phyloP scores from a whole-genome alignment of 2,329 filamentous ascomycete genomes.

The Grosmannia serpens region DNA sequence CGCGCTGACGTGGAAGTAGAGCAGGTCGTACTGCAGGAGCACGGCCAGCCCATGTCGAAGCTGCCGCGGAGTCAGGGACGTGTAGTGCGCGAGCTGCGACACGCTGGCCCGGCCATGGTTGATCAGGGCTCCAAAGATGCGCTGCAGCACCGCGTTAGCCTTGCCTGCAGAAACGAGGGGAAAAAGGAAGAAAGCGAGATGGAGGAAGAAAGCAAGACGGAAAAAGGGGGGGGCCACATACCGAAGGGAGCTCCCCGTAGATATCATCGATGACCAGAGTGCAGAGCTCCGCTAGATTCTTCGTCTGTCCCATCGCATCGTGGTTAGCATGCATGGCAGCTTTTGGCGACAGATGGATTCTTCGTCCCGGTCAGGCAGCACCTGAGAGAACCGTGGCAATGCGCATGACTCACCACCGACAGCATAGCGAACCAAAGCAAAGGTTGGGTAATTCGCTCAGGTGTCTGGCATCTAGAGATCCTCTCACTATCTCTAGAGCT shows the following conservation, averaged over 20 bases:
- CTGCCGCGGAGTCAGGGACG: conserved; percentile 61
- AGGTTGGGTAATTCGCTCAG: conserved; percentile 14
- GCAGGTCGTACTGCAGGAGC: conserved; percentile 78
- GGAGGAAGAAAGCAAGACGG: neutral
- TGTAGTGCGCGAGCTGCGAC: conserved; percentile 56
- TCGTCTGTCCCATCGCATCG: conserved; percentile 34
- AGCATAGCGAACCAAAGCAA: conserved; percentile 20
- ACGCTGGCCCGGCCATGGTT: conserved; percentile 68
- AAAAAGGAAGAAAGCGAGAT: neutral
- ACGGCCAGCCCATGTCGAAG: conserved; percentile 72
- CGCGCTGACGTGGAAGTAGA: conserved; percentile 60
- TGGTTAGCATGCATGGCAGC: conserved; percentile 14
- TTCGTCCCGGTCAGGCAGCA: neutral
- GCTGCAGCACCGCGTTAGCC: conserved; percentile 37
- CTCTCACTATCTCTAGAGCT: conserved; percentile 71
- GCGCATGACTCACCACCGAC: conserved; percentile 22
- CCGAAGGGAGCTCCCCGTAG: conserved; percentile 84
- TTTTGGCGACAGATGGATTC: neutral
- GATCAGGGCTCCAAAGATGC: conserved; percentile 71
- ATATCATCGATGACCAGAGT: conserved; percentile 78
- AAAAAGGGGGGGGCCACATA: conserved; percentile 35
- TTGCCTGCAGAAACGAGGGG: neutral
- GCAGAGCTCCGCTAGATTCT: conserved; percentile 78
- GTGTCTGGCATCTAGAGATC: conserved; percentile 60
- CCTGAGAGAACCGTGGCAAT: neutral